Evolutionary conservation across 2,329 filamentous ascomycete species (phyloP), one percentile per base, ranked within the genome.

Genomic region (Atkinsonella hypoxylon): DNA sequence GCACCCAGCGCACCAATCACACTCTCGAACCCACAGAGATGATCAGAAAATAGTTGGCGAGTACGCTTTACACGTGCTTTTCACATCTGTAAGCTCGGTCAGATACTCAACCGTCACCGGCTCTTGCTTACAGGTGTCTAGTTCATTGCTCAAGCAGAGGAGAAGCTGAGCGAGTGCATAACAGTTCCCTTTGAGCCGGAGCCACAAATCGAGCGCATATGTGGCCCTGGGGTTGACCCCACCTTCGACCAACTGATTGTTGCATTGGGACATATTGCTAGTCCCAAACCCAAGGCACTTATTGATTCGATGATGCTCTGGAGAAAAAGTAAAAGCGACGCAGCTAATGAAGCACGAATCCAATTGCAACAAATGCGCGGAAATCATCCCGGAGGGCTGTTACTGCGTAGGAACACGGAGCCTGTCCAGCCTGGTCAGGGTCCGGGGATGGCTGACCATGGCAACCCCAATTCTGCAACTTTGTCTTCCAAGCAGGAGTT

Each of bases 271-370:
- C 91, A 97, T 64, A 95, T 98, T 61, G 89, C 91, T 49, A 87
- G 89, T 53, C 86, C 90, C 57, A 95, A 94, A 63, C 94, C 94
- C 5, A 97, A 95, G 64, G 87, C 89, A 5, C 70, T 98, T 48
- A 96, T 98, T 61, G 93, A 98, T 67, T 90, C 88, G 18, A 89
- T 98, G 66, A 98, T 98, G 88, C 78, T 95, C 32, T 98, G 93
- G 93, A 83, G 93, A 51, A 97, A 96, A 67, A 87, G 82, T 56
- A 97, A 97, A 71, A 95, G 89, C 56, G 91, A 97, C 67, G 82
- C 85, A 20, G 89, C 90, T 30, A 84, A 81, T 58, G 79, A 84
- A 55, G 83, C 85, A 30, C 75, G 81, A 20, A 67, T 57, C 43
- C 74, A 81, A 59, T 67, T 82, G 20, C 78, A 81, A 57, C 77